A percentile compares a stretch with the other conserved stretches of the same genome.
Conservation (phyloP, 2,329 filamentous ascomycete species). For the Calonectria honghensis region DNA sequence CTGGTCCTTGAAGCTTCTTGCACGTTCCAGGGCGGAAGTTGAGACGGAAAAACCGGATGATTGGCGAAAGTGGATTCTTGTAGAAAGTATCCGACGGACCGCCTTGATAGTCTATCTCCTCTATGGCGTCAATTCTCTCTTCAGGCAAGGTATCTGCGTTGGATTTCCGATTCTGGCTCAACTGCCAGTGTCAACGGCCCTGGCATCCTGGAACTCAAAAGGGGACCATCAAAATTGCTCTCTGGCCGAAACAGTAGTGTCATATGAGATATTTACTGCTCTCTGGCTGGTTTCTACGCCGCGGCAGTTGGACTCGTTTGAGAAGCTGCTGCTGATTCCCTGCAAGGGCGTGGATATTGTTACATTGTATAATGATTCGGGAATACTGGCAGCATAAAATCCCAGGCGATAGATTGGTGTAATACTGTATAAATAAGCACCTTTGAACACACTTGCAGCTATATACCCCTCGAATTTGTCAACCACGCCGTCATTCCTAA, state of each 20-base stretch:
- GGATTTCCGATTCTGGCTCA: background rate
- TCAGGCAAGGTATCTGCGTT: slow-evolving; percentile 6
- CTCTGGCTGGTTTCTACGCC: slow-evolving; percentile 14
- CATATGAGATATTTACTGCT: slow-evolving; percentile 2
- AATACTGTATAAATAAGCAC: background rate
- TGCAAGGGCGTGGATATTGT: slow-evolving; percentile 6
- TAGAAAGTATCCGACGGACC: background rate
- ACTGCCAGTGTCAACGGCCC: background rate
- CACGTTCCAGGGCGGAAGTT: background rate
- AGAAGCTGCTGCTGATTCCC: background rate
- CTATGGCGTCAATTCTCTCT: slow-evolving; percentile 7
- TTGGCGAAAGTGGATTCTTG: background rate
- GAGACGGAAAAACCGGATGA: background rate
- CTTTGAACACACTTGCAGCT: background rate
- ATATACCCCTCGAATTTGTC: background rate
- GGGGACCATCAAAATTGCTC: background rate
- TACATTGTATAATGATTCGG: background rate
- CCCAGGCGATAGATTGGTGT: background rate
- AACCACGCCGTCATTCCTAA: background rate
- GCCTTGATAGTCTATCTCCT: background rate
- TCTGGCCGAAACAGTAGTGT: background rate
- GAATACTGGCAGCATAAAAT: background rate
- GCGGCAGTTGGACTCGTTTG: background rate
- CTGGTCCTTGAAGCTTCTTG: slow-evolving; percentile 11
- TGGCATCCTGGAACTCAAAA: background rate